A percentile compares a stretch with the other conserved stretches of the same genome.
Conservation (phyloP, 2,329 filamentous ascomycete genomes). For the Penicillium paneum region DNA sequence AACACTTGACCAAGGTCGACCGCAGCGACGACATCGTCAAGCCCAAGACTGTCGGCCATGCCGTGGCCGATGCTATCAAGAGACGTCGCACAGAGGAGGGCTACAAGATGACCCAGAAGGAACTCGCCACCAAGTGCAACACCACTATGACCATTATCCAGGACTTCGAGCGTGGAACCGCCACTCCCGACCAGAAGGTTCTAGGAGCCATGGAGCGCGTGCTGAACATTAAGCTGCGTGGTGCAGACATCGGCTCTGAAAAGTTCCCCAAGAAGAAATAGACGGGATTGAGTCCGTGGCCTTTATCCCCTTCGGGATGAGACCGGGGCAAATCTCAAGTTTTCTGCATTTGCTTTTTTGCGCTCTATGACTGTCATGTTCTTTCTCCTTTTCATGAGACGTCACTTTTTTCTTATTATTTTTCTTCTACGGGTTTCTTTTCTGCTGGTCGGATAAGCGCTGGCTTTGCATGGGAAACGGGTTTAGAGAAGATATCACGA, state of each 20-base stretch:
- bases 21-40: conserved; percentile 96
- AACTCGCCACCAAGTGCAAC: conserved; percentile 82
- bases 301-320: conserved; percentile 21
- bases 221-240: conserved; percentile 83
- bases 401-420: conserved; percentile 11
- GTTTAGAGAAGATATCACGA: conserved; percentile 19
- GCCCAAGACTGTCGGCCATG: conserved; percentile 81
- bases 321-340: conserved; percentile 9
- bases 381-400: conserved; percentile 18
- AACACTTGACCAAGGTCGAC: conserved; percentile 97
- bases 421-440: conserved; percentile 22
- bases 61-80: conserved; percentile 79
- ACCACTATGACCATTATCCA: conserved; percentile 75
- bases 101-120: conserved; percentile 95
- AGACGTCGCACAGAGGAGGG: conserved; percentile 74
- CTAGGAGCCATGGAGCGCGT: conserved; percentile 74
- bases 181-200: conserved; percentile 78
- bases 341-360: conserved; percentile 17
- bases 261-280: conserved; percentile 75
- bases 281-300: conserved; percentile 30
- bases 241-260: conserved; percentile 78
- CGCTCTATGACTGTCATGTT: conserved; percentile 26
- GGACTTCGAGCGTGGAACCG: conserved; percentile 79
- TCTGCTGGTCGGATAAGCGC: conserved; percentile 35
- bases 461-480: conserved; percentile 30